These are phyloP conservation scores for Kluyveromyces starmeri DNA, from an alignment of 805 yeast genomes.

Conservation along the genomic window DNA sequence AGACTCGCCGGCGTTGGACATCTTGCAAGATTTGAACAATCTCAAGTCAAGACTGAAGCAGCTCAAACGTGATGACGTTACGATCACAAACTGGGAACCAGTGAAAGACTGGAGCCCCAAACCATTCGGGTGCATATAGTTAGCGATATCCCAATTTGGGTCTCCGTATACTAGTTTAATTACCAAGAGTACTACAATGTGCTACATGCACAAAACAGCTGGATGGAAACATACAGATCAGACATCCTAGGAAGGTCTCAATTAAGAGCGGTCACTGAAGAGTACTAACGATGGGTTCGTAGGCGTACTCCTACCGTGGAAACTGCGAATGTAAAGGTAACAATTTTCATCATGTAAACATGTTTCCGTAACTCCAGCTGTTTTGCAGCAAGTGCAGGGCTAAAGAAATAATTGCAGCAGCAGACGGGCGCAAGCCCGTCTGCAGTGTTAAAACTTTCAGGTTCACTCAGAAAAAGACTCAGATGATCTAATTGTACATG, in stretches of 20 bases:
- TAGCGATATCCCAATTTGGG: no score
- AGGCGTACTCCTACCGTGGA: constrained; percentile 84
- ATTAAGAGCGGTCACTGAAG: constrained; percentile 73
- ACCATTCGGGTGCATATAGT: constrained; percentile 43
- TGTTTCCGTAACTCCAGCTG: background rate
- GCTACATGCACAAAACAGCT: constrained; percentile 1
- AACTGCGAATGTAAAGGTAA: constrained; percentile 80
- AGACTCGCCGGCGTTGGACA: constrained; percentile 9
- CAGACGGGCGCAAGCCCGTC: background rate
- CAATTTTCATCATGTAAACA: constrained; percentile 61
- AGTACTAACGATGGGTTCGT: constrained; percentile 66
- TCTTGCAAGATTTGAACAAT: constrained; percentile 11
- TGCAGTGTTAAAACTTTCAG: background rate
- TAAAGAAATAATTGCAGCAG: constrained; percentile 1
- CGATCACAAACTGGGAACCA: constrained; percentile 23
- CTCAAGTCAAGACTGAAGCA: constrained; percentile 15
- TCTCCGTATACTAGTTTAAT: background rate
- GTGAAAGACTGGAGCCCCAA: constrained; percentile 40
- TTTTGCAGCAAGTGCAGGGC: no score
- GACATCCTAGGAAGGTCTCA: constrained; percentile 89
- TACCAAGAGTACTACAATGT: background rate
- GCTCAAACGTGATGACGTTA: constrained; percentile 10
- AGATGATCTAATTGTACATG: constrained; percentile 24
- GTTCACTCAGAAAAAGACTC: constrained; percentile 20
- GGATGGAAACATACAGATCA: constrained; percentile 35